These are phyloP conservation scores for Erigeron philadelphicus DNA, from an alignment of 140 eudicot genomes.

Conservation along the genomic window DNA sequence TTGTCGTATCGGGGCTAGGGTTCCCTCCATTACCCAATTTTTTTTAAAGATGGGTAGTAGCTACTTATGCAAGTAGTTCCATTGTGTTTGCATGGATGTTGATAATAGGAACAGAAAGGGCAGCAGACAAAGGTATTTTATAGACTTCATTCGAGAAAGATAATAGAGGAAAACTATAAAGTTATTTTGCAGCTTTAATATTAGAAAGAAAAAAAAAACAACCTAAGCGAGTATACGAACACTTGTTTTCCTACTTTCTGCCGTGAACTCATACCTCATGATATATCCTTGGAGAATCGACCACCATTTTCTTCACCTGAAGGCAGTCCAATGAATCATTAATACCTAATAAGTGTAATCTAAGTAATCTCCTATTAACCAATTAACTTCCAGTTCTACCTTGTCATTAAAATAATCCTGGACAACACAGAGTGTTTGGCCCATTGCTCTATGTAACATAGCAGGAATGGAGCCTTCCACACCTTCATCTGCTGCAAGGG, in stretches of 20 bases:
- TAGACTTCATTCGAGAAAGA: not conserved
- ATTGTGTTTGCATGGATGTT: not conserved
- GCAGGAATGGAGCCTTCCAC: constrained; percentile 88
- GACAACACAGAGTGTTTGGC: constrained; percentile 81
- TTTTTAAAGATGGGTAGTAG: not conserved
- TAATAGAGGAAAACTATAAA: not conserved
- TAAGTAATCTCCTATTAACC: not conserved
- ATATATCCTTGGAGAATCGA: constrained; percentile 95
- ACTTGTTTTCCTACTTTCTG: not conserved
- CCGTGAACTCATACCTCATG: constrained; percentile 58
- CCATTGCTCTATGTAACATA: constrained; percentile 87
- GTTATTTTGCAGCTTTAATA: not conserved
- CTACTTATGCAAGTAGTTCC: not conserved
- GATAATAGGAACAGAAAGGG: not conserved
- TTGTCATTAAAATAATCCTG: constrained; percentile 85
- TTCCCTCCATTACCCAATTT: too few relatives aligned
- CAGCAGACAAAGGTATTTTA: not conserved
- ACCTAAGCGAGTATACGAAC: not conserved
- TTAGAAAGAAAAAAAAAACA: not conserved
- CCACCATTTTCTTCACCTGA: constrained; percentile 87
- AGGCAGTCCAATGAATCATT: constrained; percentile 18
- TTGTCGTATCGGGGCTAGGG: too few relatives aligned
- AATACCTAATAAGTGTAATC: not conserved
- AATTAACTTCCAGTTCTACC: constrained; percentile 36
- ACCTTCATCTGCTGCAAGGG: constrained; percentile 98